Evolutionary conservation across 2,329 filamentous ascomycete species (phyloP).

Genomic region (Tolypocladium sp.): DNA sequence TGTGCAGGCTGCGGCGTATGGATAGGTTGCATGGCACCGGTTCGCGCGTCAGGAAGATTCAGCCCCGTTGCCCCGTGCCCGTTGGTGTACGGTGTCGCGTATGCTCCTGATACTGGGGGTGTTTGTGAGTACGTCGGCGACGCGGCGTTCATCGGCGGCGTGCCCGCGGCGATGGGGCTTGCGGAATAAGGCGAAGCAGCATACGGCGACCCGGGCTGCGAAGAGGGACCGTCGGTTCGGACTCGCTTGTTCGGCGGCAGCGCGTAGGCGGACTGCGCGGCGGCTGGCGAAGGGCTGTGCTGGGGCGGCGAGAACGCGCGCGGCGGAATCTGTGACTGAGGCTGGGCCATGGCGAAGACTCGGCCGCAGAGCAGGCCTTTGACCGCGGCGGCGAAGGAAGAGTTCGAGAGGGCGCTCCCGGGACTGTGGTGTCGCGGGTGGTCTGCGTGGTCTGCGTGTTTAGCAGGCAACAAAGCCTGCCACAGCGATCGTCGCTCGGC

Average conservation of each 20-base stretch:
- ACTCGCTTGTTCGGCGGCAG: constrained; percentile 63
- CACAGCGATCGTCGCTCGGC: constrained; percentile 32
- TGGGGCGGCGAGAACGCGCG: constrained; percentile 55
- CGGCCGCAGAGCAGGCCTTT: not conserved
- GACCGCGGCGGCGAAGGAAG: constrained; percentile 4
- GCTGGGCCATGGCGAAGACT: constrained; percentile 44
- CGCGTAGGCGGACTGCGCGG: constrained; percentile 40
- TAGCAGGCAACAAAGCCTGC: constrained; percentile 42
- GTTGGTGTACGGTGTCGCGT: constrained; percentile 28
- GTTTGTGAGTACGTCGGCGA: constrained; percentile 27
- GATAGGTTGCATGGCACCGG: constrained; percentile 20
- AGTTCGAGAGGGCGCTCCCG: not conserved
- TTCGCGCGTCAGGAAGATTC: constrained; percentile 23
- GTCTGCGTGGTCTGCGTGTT: constrained; percentile 16
- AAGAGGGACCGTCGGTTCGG: constrained; percentile 51
- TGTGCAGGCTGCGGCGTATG: constrained; percentile 19
- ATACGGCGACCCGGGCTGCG: constrained; percentile 57
- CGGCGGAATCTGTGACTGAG: constrained; percentile 40
- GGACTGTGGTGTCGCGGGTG: constrained; percentile 2
- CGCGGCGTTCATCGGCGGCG: constrained; percentile 25
- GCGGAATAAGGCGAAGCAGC: constrained; percentile 40
- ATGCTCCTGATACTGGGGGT: constrained; percentile 19
- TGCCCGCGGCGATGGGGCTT: constrained; percentile 33
- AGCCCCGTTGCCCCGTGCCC: constrained; percentile 24
- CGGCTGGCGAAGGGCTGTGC: constrained; percentile 50